Base-by-base conservation (phyloP, 2,329 filamentous ascomycete species). In the Diaporthe citri region DNA sequence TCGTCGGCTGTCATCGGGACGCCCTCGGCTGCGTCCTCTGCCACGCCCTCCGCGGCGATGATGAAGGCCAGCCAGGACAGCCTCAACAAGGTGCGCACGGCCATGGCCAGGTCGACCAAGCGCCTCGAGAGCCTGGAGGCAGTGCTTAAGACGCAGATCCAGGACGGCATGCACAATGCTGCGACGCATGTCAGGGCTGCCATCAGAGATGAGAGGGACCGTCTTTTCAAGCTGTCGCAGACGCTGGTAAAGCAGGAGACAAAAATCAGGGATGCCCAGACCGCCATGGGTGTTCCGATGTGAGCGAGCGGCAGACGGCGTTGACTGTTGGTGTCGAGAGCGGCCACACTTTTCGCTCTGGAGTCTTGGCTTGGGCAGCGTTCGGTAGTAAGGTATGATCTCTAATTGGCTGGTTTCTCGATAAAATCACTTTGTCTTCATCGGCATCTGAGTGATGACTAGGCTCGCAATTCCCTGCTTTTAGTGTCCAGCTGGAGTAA, bases 151-250 rank as follows among this genome's bases (percentile, higher is more conserved):
- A 75, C 74, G 6, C 74, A 75, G 71, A 73, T 75, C 64, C 74
- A 75, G 71, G 74, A 75, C 15, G 71, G 74, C 7, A 75, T 75
- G 74, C 74, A 75, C 39, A 75, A 75, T n/a, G 74, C 74, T 28
- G 74, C 74, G 8, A 75, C 74, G 0, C 74, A 75, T 17, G 74
- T 75, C 56, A 66, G 74, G 31, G 74, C 74, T 13, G 74, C 74
- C 1, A 70, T 75, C 55, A 60, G 74, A 39, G 74, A 75, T 25
- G 74, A 75, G 64, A 62, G 64, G 41, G 74, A 75, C 28, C 64
- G 74, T 6, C 56, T 75, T 2, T 75, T 75, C 12, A 75, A 74
- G 74, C 56, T 75, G 25, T 75, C 74, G 10, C 74, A 75, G 64
- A 74, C 74, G 9, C 39, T 75, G 46, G 74, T 75, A 28, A 75